Evolutionary conservation across 2,329 filamentous ascomycete species (phyloP).

Genomic region (Neofusicoccum cordaticola): DNA sequence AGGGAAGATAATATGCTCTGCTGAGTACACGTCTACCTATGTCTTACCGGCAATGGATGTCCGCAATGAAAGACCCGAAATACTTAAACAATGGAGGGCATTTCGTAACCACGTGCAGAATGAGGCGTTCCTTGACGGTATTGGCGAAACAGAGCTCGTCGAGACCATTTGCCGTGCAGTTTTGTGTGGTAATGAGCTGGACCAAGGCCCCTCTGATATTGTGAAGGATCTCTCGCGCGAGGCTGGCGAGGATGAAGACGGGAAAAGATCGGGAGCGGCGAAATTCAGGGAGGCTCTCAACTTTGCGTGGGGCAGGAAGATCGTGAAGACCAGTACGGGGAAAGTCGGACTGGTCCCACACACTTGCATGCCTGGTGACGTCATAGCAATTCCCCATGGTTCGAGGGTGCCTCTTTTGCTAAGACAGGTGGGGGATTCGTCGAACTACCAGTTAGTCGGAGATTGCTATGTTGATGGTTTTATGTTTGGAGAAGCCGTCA

Average conservation of each 20-base stretch:
- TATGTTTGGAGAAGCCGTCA: not conserved
- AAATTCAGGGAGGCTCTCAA: not conserved
- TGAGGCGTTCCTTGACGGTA: no score
- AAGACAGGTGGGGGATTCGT: not conserved
- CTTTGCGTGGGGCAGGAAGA: not conserved
- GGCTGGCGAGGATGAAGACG: not conserved
- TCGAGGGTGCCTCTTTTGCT: not conserved
- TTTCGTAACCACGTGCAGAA: not conserved
- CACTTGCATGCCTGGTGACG: not conserved
- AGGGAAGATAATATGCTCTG: not conserved
- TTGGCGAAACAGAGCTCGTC: no score
- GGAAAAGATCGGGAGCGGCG: not conserved
- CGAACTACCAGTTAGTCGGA: not conserved
- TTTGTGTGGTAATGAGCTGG: no score
- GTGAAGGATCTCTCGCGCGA: not conserved
- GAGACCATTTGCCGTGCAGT: no score
- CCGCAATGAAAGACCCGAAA: not conserved
- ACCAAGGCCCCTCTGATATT: no score
- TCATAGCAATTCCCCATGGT: not conserved
- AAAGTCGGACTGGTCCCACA: not conserved
- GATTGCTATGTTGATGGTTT: not conserved
- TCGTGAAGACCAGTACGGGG: not conserved
- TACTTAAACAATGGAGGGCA: not conserved
- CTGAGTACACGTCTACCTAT: not conserved
- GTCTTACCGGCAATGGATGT: not conserved